A percentile compares a stretch with the other conserved stretches of the same genome.
These are phyloP conservation scores for Leishmania martiniquensis DNA, from an alignment of 208 protist species.

Conservation along the genomic window DNA sequence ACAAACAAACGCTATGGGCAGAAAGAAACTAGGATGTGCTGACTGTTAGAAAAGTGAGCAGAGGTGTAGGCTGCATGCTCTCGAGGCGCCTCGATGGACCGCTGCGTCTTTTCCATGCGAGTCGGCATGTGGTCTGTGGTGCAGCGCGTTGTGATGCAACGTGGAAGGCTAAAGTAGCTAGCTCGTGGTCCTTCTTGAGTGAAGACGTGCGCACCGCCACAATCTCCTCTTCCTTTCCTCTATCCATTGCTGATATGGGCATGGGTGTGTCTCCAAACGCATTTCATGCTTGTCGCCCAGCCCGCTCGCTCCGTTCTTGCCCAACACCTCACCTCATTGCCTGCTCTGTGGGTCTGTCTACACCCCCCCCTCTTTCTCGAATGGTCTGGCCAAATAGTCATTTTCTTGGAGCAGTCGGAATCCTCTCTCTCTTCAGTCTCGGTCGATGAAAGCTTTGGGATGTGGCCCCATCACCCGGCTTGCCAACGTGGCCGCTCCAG, in stretches of 20 bases:
- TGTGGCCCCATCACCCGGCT: slow-evolving; percentile 39
- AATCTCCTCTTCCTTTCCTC: too few species aligned
- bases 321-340: background rate
- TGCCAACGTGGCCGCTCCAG: slow-evolving; percentile 3
- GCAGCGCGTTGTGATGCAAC: background rate
- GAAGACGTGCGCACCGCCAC: too few species aligned
- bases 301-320: background rate
- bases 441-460: slow-evolving; percentile 37
- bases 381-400: background rate
- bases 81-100: background rate
- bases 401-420: background rate
- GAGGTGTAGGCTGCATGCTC: background rate
- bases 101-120: background rate
- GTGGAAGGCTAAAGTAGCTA: too few species aligned
- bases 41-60: background rate
- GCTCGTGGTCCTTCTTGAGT: too few species aligned
- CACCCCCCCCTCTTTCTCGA: too few species aligned
- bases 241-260: too few species aligned
- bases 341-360: background rate
- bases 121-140: background rate
- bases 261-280: background rate
- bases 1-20: too few species aligned
- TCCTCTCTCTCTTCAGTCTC: background rate
- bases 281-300: background rate
- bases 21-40: too few species aligned